Evolutionary conservation across 2,329 filamentous ascomycete genomes (phyloP), one percentile per base, ranked within the genome.

Genomic region (Plenodomus biglobosus): DNA sequence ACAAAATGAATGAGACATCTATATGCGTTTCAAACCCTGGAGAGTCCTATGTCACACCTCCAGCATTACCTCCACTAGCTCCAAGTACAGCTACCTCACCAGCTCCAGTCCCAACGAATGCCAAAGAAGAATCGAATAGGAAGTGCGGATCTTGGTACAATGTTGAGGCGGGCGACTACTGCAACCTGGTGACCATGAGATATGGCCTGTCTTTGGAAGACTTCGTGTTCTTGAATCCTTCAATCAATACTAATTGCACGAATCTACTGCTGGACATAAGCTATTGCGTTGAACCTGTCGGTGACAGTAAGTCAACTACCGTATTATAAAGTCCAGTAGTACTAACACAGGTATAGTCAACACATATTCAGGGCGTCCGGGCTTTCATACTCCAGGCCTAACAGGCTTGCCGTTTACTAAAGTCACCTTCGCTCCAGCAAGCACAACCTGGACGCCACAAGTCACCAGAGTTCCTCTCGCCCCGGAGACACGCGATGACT

Each of bases 181-280:
- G 47, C 27, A 43, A 40, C 39, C 18, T 40, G 11, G 15, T 50
- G 15, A 20, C 19, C 7, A 15, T 50, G 8, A 44, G 20, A 30
- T 51, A 30, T 20, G 24, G 13, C 15, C 43, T 51, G 13, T 20
- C 19, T 11, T 36, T 51, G 3, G 40, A 18, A 18, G 44, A 47
- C 32, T 51, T 51, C 37, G 6, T 1, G 10, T 52, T 52, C 30
- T 42, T 52, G 17, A 52, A 52, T 24, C 37, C n/a, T 42, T 11
- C 6, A 13, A 39, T 52, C 38, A 42, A 48, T 38, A 11, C 19
- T 2, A 52, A 48, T 10, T 52, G 41, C 41, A 48, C 44, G 1
- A 52, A 52, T 16, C 49, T 52, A 2, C 38, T 38, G 2, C 3
- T 20, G 3, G 13, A 20, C 30, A n/a, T n/a, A 3, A 42, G 32